These are phyloP conservation scores for Anthracocystis setariae DNA, from an alignment of 1,284 basidiomycete species.

Conservation along the genomic window DNA sequence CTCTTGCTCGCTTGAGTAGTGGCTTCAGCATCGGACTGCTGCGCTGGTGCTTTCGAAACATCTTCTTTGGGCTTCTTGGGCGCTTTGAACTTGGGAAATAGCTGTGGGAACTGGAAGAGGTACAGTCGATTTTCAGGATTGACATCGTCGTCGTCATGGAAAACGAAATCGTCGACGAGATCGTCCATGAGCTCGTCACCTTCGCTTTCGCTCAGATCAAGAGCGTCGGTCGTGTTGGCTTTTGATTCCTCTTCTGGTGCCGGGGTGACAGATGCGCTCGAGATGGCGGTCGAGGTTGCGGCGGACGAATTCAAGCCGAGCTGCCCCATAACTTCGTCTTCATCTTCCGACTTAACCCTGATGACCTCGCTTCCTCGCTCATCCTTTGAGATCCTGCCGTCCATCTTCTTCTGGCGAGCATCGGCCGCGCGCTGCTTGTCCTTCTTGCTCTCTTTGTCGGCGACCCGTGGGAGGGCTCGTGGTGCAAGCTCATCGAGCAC, in stretches of 20 bases:
- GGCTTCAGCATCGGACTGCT: background rate
- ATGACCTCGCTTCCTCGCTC: conserved; percentile 20
- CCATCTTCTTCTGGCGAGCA: conserved; percentile 68
- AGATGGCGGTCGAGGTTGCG: conserved; percentile 6
- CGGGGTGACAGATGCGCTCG: conserved; percentile 32
- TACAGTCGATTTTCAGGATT: conserved; percentile 75
- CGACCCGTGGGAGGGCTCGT: conserved; percentile 75
- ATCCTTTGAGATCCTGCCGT: conserved; percentile 52
- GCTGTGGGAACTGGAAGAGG: conserved; percentile 91
- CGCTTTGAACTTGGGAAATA: conserved; percentile 79
- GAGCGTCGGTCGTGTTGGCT: conserved; percentile 76
- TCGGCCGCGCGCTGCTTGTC: conserved; percentile 67
- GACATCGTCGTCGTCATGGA: conserved; percentile 52
- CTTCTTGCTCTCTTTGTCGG: conserved; percentile 59
- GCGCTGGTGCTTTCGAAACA: background rate
- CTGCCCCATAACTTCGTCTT: conserved; percentile 31
- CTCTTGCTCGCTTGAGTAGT: conserved; percentile 11
- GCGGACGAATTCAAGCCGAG: conserved; percentile 6
- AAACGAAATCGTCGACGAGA: conserved; percentile 80
- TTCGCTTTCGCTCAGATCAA: conserved; percentile 84
- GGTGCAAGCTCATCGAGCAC: conserved; percentile 89
- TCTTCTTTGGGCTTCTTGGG: conserved; percentile 8
- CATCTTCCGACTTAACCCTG: conserved; percentile 47
- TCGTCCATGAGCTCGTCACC: conserved; percentile 86
- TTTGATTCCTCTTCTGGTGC: conserved; percentile 59